phyloP scores from a whole-genome alignment of 768 basidiomycete genomes.

The Sistotremastrum suecicum region DNA sequence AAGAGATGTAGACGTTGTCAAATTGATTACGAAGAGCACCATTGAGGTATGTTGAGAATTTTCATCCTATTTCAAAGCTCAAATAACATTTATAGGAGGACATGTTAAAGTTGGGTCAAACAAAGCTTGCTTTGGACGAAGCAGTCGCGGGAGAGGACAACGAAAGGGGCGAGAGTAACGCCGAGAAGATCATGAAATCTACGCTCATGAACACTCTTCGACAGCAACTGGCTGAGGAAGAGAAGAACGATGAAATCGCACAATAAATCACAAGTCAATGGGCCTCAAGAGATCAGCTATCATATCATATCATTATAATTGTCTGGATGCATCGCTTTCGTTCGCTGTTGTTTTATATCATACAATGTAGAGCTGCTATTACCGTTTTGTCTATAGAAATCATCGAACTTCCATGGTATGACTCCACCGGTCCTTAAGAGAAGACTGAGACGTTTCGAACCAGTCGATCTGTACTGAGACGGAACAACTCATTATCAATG shows the following conservation, averaged over 20 bases:
- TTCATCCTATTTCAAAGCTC: background rate
- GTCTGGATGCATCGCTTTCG: too few species aligned
- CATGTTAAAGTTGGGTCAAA: conserved; percentile 79
- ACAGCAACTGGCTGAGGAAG: conserved; percentile 61
- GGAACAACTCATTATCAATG: conserved; percentile 88
- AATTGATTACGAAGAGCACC: conserved; percentile 79
- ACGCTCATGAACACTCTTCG: conserved; percentile 76
- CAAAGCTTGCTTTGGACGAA: conserved; percentile 84
- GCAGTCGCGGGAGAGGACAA: conserved; percentile 62
- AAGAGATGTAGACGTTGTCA: conserved; percentile 87
- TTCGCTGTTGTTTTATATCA: too few species aligned
- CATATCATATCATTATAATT: too few species aligned
- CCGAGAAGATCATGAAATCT: conserved; percentile 73
- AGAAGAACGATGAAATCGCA: conserved; percentile 6
- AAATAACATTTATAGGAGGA: conserved; percentile 42
- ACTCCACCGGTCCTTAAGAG: conserved; percentile 9
- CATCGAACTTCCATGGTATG: too few species aligned
- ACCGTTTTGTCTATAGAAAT: too few species aligned
- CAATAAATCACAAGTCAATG: too few species aligned
- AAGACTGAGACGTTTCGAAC: conserved; percentile 45
- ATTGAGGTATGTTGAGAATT: conserved; percentile 40
- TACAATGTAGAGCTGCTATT: too few species aligned
- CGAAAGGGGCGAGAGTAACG: conserved; percentile 43
- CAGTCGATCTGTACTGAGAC: conserved; percentile 63
- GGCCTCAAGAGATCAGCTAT: too few species aligned